Evolutionary conservation across 2,329 filamentous ascomycete species (phyloP).

Genomic region (Arachnomyces sp.): DNA sequence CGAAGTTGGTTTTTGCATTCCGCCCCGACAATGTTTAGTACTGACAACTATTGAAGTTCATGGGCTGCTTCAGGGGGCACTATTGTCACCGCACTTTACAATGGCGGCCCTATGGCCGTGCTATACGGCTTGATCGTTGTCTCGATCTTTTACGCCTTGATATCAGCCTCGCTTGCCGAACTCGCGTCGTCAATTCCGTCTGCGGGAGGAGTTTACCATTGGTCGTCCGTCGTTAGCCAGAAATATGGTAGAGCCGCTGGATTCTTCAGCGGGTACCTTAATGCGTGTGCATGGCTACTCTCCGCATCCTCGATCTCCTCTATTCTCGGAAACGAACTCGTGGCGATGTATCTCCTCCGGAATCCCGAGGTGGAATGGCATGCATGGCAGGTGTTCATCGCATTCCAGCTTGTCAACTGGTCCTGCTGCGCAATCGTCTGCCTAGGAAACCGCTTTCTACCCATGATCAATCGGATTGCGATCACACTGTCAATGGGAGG

Average conservation of each 20-base stretch:
- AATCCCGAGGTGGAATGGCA: conserved; percentile 18
- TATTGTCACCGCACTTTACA: conserved; percentile 45
- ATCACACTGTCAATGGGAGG: conserved; percentile 46
- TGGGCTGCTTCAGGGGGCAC: conserved; percentile 56
- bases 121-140: conserved; percentile 49
- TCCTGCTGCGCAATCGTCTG: conserved; percentile 43
- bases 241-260: conserved; percentile 40
- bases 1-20: conserved; percentile 16
- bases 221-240: conserved; percentile 47
- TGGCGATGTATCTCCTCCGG: conserved; percentile 25
- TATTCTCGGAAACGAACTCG: conserved; percentile 24
- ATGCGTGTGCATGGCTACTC: conserved; percentile 26
- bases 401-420: conserved; percentile 45
- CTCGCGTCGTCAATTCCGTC: conserved; percentile 52
- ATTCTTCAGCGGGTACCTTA: conserved; percentile 32
- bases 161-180: conserved; percentile 50
- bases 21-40: neutral
- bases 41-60: conserved; percentile 38
- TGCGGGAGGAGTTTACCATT: conserved; percentile 49
- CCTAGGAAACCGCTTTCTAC: conserved; percentile 43
- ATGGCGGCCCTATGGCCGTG: conserved; percentile 54
- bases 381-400: conserved; percentile 26
- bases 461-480: conserved; percentile 47
- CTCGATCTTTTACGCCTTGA: conserved; percentile 45
- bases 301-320: conserved; percentile 25